These are phyloP conservation scores for Alternaria atra DNA, from an alignment of 2,329 filamentous ascomycete species.

Conservation along the genomic window DNA sequence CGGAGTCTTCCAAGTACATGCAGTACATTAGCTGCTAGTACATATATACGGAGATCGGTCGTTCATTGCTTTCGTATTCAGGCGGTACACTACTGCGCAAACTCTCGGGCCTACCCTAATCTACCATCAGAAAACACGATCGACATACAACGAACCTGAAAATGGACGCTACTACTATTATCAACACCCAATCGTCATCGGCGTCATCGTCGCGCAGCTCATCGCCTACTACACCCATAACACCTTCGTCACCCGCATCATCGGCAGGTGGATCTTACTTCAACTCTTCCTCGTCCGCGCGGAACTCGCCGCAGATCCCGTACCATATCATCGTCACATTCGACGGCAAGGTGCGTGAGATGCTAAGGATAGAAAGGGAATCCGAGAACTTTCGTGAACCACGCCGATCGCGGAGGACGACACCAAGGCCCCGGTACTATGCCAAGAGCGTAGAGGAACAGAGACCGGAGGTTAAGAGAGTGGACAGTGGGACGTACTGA, in stretches of 20 bases:
- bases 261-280: conserved; percentile 9
- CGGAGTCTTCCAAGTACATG: background rate
- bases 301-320: conserved; percentile 28
- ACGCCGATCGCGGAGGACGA: conserved; percentile 1
- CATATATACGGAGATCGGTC: background rate
- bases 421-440: conserved; percentile 24
- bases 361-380: conserved; percentile 33
- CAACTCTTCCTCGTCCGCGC: conserved; percentile 14
- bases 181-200: background rate
- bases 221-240: conserved; percentile 6
- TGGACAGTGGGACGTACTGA: background rate
- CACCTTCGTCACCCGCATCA: conserved; percentile 16
- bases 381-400: conserved; percentile 11
- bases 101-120: background rate
- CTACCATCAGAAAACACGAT: conserved; percentile 2
- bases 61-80: background rate
- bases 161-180: conserved; percentile 10
- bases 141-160: conserved; percentile 1
- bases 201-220: conserved; percentile 7
- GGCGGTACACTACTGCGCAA: conserved; percentile 1
- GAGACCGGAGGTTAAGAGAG: conserved; percentile 1
- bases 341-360: conserved; percentile 38
- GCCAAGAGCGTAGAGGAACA: conserved; percentile 8
- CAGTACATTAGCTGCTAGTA: background rate
- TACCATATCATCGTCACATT: conserved; percentile 41